Evolutionary conservation across 176 grass and related monocot genomes (phyloP), one percentile per base, ranked within the genome.

Genomic region (Eragrostis curvula): DNA sequence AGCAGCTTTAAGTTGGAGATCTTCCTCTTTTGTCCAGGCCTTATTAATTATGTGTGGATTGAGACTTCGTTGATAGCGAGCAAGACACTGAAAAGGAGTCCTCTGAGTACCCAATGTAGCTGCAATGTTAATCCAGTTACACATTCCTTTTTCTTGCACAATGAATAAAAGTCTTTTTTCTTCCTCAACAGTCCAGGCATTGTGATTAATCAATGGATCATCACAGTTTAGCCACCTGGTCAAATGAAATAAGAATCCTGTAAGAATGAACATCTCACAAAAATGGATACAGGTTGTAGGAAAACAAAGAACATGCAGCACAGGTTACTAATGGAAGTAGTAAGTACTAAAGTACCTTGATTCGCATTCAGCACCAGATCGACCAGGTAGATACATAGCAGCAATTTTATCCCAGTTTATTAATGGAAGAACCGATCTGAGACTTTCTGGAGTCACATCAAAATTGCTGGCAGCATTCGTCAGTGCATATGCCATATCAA

Each of bases 31-130:
- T 78, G 92, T 93, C 92, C 96, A 98, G 51, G 78, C 64, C 84
- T 88, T 88, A 41, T 98, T 98, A 64, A 98, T 44, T 79, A 98
- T 98, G 84, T 91, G 84, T 85, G 92, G 92, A 91, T 98, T 98
- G 73, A 98, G 90, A 87, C 96, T 98, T 72, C 96, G 84, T 68
- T 98, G 96, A 55, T 98, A 98, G 73, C 88, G 96, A 86, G 71
- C 85, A 79, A 98, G 76, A 81, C 96, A 98, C 43, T 98, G 92
- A 66, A 93, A 98, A 79, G 96, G 96, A 71, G 96, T 98, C 67
- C 96, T 80, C 40, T 91, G 59, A 14, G 90, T 93, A 75, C 88
- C 90, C 89, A 98, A 74, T 20, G 87, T 79, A 67, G 77, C 66
- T 6, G 96, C 88, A 76, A 93, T 91, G 63, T 95, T 87, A 85